These are phyloP conservation scores for Leccinum sublutescens DNA, from an alignment of 768 basidiomycete genomes.

Conservation along the genomic window DNA sequence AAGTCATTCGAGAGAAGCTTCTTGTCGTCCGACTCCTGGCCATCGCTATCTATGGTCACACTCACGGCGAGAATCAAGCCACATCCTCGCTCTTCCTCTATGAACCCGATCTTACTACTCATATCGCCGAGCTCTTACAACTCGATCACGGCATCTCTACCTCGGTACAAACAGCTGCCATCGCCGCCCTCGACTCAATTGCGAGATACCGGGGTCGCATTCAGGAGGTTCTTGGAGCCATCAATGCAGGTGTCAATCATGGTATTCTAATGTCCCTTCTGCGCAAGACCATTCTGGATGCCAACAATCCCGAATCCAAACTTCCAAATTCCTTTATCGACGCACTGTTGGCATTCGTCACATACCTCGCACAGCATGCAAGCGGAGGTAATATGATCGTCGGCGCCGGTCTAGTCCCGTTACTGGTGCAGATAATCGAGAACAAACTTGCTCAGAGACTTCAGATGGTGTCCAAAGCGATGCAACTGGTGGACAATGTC, in stretches of 20 bases:
- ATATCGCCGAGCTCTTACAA: conserved; percentile 87
- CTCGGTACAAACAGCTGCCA: conserved; percentile 76
- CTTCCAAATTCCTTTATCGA: conserved; percentile 79
- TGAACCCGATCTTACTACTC: conserved; percentile 88
- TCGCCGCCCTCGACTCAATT: conserved; percentile 88
- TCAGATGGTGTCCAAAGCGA: conserved; percentile 80
- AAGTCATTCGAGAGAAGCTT: conserved; percentile 73
- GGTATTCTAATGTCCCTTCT: conserved; percentile 90
- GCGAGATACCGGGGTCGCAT: conserved; percentile 80
- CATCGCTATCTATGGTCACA: conserved; percentile 89
- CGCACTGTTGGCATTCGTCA: conserved; percentile 81
- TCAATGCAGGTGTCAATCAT: conserved; percentile 96
- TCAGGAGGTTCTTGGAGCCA: conserved; percentile 82
- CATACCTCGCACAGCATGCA: conserved; percentile 80
- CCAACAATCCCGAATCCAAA: conserved; percentile 61
- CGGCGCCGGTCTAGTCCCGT: conserved; percentile 85
- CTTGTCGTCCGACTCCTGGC: conserved; percentile 79
- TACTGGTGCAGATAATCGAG: conserved; percentile 87
- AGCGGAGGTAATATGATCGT: conserved; percentile 92
- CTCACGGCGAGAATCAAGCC: conserved; percentile 75
- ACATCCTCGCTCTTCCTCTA: conserved; percentile 85
- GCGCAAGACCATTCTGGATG: conserved; percentile 74
- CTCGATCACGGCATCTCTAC: conserved; percentile 70
- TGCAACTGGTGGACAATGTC: conserved; percentile 90
- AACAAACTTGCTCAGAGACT: conserved; percentile 68